These are phyloP conservation scores for Paramecium primaurelia DNA, from an alignment of 73 alveolate species.

Conservation along the genomic window DNA sequence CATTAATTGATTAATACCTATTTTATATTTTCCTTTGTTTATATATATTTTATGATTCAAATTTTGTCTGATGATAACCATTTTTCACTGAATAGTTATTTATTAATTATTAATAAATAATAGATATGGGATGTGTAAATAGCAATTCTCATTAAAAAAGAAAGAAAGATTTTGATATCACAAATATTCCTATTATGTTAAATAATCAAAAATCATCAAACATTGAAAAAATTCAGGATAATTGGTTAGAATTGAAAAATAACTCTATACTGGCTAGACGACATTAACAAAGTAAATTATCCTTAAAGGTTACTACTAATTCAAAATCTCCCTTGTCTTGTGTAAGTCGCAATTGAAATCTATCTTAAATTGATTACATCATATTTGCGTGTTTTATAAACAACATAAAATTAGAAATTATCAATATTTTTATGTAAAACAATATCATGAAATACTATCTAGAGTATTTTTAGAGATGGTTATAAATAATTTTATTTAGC, in stretches of 20 bases:
- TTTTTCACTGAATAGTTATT: background rate
- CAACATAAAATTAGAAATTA: background rate
- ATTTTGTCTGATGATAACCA: background rate
- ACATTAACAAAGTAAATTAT: background rate
- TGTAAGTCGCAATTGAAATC: background rate
- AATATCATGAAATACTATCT: background rate
- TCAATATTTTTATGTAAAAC: background rate
- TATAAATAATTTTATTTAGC: background rate
- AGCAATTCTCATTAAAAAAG: background rate
- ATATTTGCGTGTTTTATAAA: background rate
- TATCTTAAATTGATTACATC: background rate
- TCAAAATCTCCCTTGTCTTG: conserved; percentile 11
- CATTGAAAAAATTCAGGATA: background rate
- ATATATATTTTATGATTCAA: background rate
- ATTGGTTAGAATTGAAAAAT: background rate
- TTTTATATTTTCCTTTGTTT: background rate
- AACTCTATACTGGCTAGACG: background rate
- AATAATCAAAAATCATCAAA: background rate
- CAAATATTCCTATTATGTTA: background rate
- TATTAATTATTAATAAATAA: background rate
- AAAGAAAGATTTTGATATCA: background rate
- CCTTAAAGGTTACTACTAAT: background rate
- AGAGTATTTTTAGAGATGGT: background rate
- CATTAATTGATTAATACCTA: background rate
- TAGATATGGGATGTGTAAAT: background rate